Evolutionary conservation across 139 green algal genomes (phyloP).

Genomic region (Haematococcus sp.): DNA sequence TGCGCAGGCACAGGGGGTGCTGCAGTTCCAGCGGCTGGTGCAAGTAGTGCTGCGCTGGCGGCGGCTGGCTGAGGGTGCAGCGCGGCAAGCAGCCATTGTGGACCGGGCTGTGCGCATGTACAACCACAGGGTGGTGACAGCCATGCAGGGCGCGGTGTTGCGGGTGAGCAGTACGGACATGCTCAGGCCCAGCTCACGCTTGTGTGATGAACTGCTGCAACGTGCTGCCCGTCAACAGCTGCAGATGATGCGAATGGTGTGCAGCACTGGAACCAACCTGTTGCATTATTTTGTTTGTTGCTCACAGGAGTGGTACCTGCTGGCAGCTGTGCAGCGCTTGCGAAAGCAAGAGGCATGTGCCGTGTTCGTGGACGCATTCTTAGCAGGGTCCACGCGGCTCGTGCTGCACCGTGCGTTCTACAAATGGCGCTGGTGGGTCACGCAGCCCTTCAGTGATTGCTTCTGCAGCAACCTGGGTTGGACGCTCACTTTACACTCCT

Average conservation of each 20-base stretch:
- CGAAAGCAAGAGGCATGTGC: constrained; percentile 4
- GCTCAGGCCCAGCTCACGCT: not conserved
- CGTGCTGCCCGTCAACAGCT: too few relatives aligned
- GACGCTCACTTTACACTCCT: not conserved
- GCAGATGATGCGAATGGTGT: too few relatives aligned
- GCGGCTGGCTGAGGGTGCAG: constrained; percentile 10
- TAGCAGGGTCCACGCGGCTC: not conserved
- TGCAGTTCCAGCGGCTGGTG: constrained; percentile 4
- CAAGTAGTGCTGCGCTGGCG: constrained; percentile 22
- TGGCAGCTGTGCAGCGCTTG: not conserved
- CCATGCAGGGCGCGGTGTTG: constrained; percentile 21
- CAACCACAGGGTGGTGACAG: constrained; percentile 26
- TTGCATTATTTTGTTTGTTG: not conserved
- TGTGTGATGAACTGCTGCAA: too few relatives aligned
- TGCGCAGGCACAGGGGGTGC: not conserved
- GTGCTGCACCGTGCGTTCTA: constrained; percentile 1
- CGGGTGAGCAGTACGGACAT: not conserved
- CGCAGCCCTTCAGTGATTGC: not conserved
- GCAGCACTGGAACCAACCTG: too few relatives aligned
- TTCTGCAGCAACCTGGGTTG: not conserved
- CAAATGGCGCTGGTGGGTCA: constrained; percentile 16
- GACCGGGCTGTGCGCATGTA: constrained; percentile 39
- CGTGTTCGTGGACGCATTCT: constrained; percentile 16
- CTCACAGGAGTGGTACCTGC: not conserved
- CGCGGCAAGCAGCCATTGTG: constrained; percentile 25